Evolutionary conservation across 768 basidiomycete genomes (phyloP).

Genomic region (Lyophyllum decastes): DNA sequence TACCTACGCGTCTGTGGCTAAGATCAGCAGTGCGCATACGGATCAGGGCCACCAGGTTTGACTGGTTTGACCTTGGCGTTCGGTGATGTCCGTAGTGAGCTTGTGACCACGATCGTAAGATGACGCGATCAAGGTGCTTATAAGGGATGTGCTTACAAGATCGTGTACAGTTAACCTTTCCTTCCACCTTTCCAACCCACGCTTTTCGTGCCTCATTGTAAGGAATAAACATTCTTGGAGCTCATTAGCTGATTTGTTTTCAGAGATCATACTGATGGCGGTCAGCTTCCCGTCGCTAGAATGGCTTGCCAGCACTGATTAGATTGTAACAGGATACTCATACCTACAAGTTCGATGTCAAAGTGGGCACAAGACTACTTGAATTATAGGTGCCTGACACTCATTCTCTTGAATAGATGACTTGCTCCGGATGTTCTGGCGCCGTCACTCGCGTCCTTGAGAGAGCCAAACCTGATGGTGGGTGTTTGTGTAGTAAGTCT

Average conservation of each 20-base stretch:
- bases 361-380: constrained; percentile 43
- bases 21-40: neutral
- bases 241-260: neutral
- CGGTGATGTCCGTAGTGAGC: constrained; percentile 6
- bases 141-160: constrained; percentile 4
- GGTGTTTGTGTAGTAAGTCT: neutral
- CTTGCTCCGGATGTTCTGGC: constrained; percentile 84
- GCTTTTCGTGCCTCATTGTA: neutral
- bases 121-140: constrained; percentile 20
- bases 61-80: no score
- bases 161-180: neutral
- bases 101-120: neutral
- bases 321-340: constrained; percentile 26
- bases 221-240: neutral
- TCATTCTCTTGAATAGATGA: constrained; percentile 60
- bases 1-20: neutral
- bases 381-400: neutral
- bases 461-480: constrained; percentile 58
- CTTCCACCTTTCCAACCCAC: neutral
- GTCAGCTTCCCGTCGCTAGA: neutral
- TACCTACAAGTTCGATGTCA: constrained; percentile 83
- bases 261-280: constrained; percentile 9
- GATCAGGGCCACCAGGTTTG: neutral
- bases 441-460: constrained; percentile 75
- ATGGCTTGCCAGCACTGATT: constrained; percentile 1